A percentile compares a stretch with the other conserved stretches of the same genome.
Evolutionary conservation across 768 basidiomycete genomes (phyloP).

Genomic region (Rossbeevera mucosa): DNA sequence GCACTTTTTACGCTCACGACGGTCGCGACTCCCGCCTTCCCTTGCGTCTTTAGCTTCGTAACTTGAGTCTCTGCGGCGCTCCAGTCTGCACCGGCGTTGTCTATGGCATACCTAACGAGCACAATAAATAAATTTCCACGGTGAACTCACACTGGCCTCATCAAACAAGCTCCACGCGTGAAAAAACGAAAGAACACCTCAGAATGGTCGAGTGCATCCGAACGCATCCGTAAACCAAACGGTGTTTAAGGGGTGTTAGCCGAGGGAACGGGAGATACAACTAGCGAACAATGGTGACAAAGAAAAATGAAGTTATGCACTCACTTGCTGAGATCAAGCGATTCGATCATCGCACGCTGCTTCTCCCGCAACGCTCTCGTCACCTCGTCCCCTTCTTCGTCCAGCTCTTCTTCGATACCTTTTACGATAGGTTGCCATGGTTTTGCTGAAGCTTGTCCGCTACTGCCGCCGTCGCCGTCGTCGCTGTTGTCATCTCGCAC

Average conservation of each 20-base stretch:
- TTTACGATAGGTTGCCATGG: conserved; percentile 44
- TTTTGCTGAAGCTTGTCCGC: neutral
- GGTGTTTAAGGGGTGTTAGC: conserved; percentile 9
- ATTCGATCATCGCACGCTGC: conserved; percentile 84
- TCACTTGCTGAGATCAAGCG: conserved; percentile 84
- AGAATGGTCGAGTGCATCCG: neutral
- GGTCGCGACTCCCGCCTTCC: conserved; percentile 47
- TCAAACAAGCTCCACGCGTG: neutral
- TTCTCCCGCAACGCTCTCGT: conserved; percentile 52
- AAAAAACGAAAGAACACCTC: neutral
- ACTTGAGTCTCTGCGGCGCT: conserved; percentile 70
- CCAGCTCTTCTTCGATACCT: conserved; percentile 61
- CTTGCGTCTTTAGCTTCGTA: conserved; percentile 37
- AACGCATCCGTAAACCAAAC: neutral
- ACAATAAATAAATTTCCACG: neutral
- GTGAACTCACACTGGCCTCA: neutral
- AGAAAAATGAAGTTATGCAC: conserved; percentile 25
- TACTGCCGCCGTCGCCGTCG: conserved; percentile 7
- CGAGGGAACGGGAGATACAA: neutral
- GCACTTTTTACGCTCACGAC: conserved; percentile 69
- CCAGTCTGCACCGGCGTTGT: conserved; percentile 70
- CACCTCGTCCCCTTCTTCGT: conserved; percentile 71
- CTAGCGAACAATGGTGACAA: neutral
- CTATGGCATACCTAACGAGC: conserved; percentile 63
- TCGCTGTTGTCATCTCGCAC: conserved; percentile 5